Conservation (phyloP, 129 eudicot genomes). For the Centrapalus pauciflorus region DNA sequence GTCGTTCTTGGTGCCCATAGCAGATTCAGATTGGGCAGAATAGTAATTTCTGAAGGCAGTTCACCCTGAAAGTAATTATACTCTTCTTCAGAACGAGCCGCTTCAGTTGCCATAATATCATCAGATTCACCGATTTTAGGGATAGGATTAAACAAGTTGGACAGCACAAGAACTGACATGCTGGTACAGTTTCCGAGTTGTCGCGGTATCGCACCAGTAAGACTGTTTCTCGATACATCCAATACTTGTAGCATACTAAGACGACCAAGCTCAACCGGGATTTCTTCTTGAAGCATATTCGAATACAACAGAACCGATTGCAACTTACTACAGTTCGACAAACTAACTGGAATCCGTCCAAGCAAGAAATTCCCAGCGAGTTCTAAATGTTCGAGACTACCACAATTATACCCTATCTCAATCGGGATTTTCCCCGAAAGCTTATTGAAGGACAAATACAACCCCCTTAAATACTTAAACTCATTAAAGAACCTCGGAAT, state of each 20-base stretch:
- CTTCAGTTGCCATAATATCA: slow-evolving; percentile 1
- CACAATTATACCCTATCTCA: slow-evolving; percentile 54
- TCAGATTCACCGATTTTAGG: slow-evolving; percentile 20
- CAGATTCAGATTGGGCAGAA: slow-evolving; percentile 55
- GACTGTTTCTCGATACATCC: slow-evolving; percentile 75
- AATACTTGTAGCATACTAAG: slow-evolving; percentile 56
- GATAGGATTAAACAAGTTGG: slow-evolving; percentile 63
- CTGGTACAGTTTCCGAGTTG: slow-evolving; percentile 59
- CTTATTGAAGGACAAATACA: slow-evolving; percentile 66
- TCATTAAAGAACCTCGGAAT: slow-evolving; percentile 50
- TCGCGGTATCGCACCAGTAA: slow-evolving; percentile 53
- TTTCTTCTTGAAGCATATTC: slow-evolving; percentile 55
- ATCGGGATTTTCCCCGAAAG: slow-evolving; percentile 52
- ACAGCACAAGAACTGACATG: slow-evolving; percentile 55
- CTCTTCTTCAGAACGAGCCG: slow-evolving; percentile 36
- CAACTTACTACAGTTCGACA: slow-evolving; percentile 57
- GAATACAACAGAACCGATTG: slow-evolving; percentile 48
- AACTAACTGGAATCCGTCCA: slow-evolving; percentile 46
- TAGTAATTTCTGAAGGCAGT: slow-evolving; percentile 45
- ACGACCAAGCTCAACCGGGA: slow-evolving; percentile 60
- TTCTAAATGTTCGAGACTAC: slow-evolving; percentile 61
- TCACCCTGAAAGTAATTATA: slow-evolving; percentile 56
- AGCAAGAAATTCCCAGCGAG: slow-evolving; percentile 54
- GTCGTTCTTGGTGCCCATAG: slow-evolving; percentile 90
- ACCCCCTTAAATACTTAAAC: slow-evolving; percentile 53